These are phyloP conservation scores for Sphagnurus paluster DNA, from an alignment of 1,284 basidiomycete species.

Conservation along the genomic window DNA sequence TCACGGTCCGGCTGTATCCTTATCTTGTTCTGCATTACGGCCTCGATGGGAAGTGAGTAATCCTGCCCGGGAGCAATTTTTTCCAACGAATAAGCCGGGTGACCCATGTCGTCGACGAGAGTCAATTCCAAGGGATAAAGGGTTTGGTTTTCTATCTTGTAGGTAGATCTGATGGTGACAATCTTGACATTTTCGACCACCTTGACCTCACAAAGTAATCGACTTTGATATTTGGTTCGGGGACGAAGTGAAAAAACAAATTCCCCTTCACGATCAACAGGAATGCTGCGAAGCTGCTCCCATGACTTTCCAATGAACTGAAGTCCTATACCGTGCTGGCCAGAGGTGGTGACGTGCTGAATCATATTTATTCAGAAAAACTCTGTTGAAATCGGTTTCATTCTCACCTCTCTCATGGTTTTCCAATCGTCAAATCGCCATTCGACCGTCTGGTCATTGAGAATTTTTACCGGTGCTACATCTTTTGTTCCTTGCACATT, in stretches of 20 bases:
- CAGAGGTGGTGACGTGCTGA: slow-evolving; percentile 80
- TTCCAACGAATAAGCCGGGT: slow-evolving; percentile 79
- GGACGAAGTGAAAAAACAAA: slow-evolving; percentile 88
- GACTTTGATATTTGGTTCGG: slow-evolving; percentile 74
- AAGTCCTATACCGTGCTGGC: slow-evolving; percentile 82
- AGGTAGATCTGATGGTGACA: slow-evolving; percentile 93
- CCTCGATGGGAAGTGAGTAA: slow-evolving; percentile 90
- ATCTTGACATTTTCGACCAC: slow-evolving; percentile 95
- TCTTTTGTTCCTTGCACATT: slow-evolving; percentile 48
- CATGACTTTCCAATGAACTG: slow-evolving; percentile 88
- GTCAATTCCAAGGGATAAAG: slow-evolving; percentile 93
- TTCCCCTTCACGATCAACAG: slow-evolving; percentile 94
- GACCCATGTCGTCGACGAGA: slow-evolving; percentile 84
- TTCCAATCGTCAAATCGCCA: slow-evolving; percentile 99
- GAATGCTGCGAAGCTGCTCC: slow-evolving; percentile 89
- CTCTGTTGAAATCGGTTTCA: background rate
- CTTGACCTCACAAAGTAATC: slow-evolving; percentile 89
- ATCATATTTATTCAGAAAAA: slow-evolving; percentile 10
- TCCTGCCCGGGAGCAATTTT: slow-evolving; percentile 88
- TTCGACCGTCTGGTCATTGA: slow-evolving; percentile 80
- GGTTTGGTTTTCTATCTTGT: slow-evolving; percentile 91
- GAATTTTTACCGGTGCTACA: slow-evolving; percentile 51
- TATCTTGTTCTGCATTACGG: slow-evolving; percentile 83
- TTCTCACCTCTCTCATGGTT: slow-evolving; percentile 83
- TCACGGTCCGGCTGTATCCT: slow-evolving; percentile 91